Base-by-base conservation (phyloP, 2,329 filamentous ascomycete species). In the Chalaropsis thielavioides region DNA sequence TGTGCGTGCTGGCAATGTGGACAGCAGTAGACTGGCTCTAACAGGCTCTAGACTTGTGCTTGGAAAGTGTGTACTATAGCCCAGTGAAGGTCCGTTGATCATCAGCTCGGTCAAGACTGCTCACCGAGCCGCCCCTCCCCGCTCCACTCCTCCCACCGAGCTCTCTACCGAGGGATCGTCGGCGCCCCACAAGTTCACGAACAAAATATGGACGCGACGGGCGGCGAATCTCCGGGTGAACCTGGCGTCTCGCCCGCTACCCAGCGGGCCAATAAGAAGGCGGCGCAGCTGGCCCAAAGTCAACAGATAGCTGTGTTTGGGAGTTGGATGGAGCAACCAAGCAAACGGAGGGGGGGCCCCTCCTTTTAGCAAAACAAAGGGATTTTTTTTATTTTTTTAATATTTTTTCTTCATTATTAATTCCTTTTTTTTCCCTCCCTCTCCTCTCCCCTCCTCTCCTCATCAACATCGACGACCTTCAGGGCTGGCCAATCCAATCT, bases 371-470 rank as follows among this genome's bases (percentile, higher is more conserved):
- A 11, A n/a, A 11, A 49, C 22, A 13, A 22, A 40, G 27, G 6
- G 31, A 38, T 40, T 27, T 35, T 15, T 54, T 58, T 27, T 67
- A 11, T 56, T 19, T 68, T 58, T 68, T 66, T 68, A 56, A 68
- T 66, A 38, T 44, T 13, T n/a, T 61, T 59, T 64, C 6, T 6
- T 31, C 31, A 27, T 35, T 19, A 54, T 60, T 61, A n/a, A 43
- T 46, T 46, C 27, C 35, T 19, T 43, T 60, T 59, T 35, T 35
- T 41, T n/a, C 41, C 22, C 17, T 51, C 56, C 49, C 24, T 59
- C 44, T 19, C 19, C 54, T 27, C 61, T 19, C 11, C 24, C 7
- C 56, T 64, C 43, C 6, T 10, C 58, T 46, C 31, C 19, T 38
- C 27, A 15, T n/a, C 17, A 60, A 19, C 31, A 17, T 59, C 31